A percentile compares a stretch with the other conserved stretches of the same genome.
These are phyloP conservation scores for Raffaelea arxii DNA, from an alignment of 2,329 filamentous ascomycete species.

Conservation along the genomic window DNA sequence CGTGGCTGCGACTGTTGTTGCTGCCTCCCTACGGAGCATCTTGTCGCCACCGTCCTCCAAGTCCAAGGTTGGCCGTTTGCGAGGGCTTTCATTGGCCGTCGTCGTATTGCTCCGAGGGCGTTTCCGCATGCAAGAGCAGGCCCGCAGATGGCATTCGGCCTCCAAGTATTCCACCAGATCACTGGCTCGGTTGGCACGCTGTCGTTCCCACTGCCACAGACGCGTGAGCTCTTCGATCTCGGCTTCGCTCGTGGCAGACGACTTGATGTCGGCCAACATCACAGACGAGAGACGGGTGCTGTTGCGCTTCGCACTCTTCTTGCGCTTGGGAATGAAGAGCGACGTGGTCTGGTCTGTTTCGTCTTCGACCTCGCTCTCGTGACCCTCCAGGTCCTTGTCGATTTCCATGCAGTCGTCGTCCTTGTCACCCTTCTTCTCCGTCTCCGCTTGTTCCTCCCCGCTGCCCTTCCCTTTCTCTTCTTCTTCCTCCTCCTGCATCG, in stretches of 20 bases:
- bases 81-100: constrained; percentile 17
- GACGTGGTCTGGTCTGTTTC: no score
- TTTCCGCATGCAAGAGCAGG: constrained; percentile 49
- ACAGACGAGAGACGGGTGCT: constrained; percentile 35
- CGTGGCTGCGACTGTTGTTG: no score
- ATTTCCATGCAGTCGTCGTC: no score
- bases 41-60: constrained; percentile 32
- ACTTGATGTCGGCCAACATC: constrained; percentile 39
- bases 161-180: constrained; percentile 69
- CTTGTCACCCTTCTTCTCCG: background rate
- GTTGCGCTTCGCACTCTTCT: constrained; percentile 20
- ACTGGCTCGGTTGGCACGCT: constrained; percentile 57
- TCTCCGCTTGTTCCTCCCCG: background rate
- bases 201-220: constrained; percentile 46
- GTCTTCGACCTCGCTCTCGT: background rate
- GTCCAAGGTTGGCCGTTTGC: constrained; percentile 25
- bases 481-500: constrained; percentile 38
- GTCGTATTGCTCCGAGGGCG: constrained; percentile 23
- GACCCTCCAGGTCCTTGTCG: no score
- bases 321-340: constrained; percentile 48
- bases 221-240: constrained; percentile 47
- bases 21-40: constrained; percentile 29
- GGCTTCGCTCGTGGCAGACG: constrained; percentile 45
- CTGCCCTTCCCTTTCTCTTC: constrained; percentile 23
- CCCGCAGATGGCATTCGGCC: constrained; percentile 60